Conservation (phyloP, 257 asterid species). For the Plantago ovata region DNA sequence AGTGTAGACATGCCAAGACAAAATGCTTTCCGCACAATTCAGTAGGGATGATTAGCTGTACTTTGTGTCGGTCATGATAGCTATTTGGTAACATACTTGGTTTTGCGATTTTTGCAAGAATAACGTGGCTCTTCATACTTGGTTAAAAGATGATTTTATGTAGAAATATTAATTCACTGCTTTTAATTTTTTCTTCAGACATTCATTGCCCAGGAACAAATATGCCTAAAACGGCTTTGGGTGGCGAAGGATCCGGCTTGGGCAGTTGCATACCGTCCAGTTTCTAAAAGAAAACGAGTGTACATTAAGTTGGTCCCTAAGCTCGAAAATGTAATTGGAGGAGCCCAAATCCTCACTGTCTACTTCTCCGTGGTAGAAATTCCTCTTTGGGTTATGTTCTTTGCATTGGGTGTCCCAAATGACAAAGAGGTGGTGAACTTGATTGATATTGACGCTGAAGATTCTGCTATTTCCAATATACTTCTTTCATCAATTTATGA, state of each 20-base stretch:
- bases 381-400: constrained; percentile 84
- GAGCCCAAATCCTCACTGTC: constrained; percentile 53
- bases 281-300: constrained; percentile 48
- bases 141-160: background rate
- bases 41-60: constrained; percentile 1
- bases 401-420: constrained; percentile 71
- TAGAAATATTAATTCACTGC: constrained; percentile 18
- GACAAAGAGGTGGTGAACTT: constrained; percentile 65
- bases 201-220: constrained; percentile 91
- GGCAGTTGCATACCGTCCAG: constrained; percentile 64
- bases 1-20: background rate
- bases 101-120: constrained; percentile 9
- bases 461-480: constrained; percentile 43
- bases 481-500: constrained; percentile 67
- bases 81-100: constrained; percentile 1
- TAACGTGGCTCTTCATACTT: too few relatives aligned
- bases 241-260: constrained; percentile 54
- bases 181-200: constrained; percentile 52
- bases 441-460: constrained; percentile 49
- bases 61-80: constrained; percentile 11
- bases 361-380: constrained; percentile 59
- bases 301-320: constrained; percentile 60
- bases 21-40: constrained; percentile 8
- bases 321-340: constrained; percentile 46
- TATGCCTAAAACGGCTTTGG: constrained; percentile 76